Evolutionary conservation across 2,329 filamentous ascomycete species (phyloP), one percentile per base, ranked within the genome.

Genomic region (Pyrenophora seminiperda): DNA sequence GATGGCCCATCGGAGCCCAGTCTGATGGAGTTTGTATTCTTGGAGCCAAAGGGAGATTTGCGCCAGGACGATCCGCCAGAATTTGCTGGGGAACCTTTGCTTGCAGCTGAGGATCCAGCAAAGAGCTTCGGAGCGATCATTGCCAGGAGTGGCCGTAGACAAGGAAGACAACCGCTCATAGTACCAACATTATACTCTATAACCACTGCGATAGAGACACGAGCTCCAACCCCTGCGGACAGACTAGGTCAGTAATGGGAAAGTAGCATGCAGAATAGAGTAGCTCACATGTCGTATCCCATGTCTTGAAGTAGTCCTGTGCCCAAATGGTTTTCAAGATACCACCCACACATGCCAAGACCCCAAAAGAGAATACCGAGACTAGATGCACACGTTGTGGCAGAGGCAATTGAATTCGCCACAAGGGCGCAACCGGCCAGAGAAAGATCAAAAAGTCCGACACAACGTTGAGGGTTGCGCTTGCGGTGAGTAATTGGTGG

Each of bases 171-270:
- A 14, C 36, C 36, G 18, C 36, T 38, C 36, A 38, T 38, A 6
- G 22, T 38, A 22, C 36, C 36, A 38, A 38, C 36, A 19, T 38
- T 38, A 19, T n/a, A 38, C 7, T 38, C 36, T 18, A 38, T 38
- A 19, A 18, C 22, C 19, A 38, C 14, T 38, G 36, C 36, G 13
- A 38, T 38, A 2, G 36, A 22, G 19, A 38, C 19, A 2, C 36
- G 36, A 38, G 36, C 14, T 2, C 13, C 36, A 38, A 24, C 18
- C 36, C 36, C 36, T 38, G 18, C 18, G 2, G 22, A 22, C 9
- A 38, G 18, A 22, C 18, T n/a, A 24, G 4, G 36, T 38, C 22
- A 38, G 18, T 22, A 24, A 14, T n/a, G 22, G 10, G 11, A 38
- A 19, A 22, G 2, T n/a, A 9, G 5, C 10, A n/a, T 14, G n/a